Evolutionary conservation across 768 basidiomycete species (phyloP).

Genomic region (Mycena pura): DNA sequence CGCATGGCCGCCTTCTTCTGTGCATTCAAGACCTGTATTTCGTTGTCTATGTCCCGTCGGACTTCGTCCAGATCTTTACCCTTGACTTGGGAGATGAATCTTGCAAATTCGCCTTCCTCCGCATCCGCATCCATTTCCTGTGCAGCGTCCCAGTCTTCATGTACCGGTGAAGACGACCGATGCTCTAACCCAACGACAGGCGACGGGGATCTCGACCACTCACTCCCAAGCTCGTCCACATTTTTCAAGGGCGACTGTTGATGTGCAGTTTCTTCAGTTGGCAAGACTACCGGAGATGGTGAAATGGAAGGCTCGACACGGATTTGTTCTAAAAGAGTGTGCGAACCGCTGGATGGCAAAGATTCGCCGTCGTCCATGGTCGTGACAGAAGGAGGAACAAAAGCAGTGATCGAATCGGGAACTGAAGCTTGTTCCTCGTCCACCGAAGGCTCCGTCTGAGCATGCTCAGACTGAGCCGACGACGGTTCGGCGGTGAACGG

Average conservation of each 20-base stretch:
- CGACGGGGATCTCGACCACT: constrained; percentile 42
- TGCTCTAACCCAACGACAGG: constrained; percentile 32
- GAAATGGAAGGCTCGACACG: no score
- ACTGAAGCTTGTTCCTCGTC: no score
- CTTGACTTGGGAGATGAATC: constrained; percentile 90
- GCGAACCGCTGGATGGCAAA: no score
- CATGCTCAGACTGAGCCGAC: not conserved
- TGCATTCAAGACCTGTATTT: constrained; percentile 80
- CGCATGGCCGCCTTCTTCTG: constrained; percentile 90
- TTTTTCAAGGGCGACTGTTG: not conserved
- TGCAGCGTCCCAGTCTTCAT: constrained; percentile 78
- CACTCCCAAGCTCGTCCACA: constrained; percentile 12
- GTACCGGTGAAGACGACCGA: constrained; percentile 30
- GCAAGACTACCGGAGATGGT: no score
- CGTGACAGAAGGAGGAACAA: no score
- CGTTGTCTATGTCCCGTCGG: constrained; percentile 88
- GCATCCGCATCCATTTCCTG: constrained; percentile 82
- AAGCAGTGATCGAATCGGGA: no score
- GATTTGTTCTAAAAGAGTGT: no score
- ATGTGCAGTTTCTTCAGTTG: not conserved
- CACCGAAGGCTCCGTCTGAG: no score
- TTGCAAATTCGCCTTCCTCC: constrained; percentile 90
- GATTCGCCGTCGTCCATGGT: no score
- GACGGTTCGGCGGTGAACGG: no score
- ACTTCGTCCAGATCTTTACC: constrained; percentile 84